Base-by-base conservation (phyloP, 1,284 basidiomycete species). In the Sphaerobolus stellatus region DNA sequence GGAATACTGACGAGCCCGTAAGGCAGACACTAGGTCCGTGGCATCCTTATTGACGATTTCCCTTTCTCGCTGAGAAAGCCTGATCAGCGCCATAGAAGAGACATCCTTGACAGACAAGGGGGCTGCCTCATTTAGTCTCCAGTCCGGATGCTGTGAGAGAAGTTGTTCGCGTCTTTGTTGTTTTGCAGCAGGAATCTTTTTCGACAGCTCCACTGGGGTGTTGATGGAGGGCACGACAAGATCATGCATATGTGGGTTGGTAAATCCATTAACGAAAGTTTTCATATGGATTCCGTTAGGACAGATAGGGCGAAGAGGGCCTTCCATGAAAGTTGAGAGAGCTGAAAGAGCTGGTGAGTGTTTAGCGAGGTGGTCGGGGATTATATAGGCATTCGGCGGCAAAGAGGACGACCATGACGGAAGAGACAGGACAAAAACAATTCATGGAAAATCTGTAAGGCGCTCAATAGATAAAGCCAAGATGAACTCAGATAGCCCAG, bases 11-110 rank as follows among this genome's bases (percentile, higher is more conserved):
- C 70, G 62, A 28, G 57, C 56, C 28, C 63, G 65, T 34, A 72
- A 43, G 40, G 58, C 56, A 38, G 63, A 58, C 22, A 68, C 64
- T 30, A 74, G 63, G 22, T 64, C 64, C 6, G 71, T 71, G 7
- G 70, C 72, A 58, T 74, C 72, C 31, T 61, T 59, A 31, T 57
- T 54, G 11, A 74, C 69, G 50, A 74, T 72, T 55, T 68, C 69
- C 38, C 49, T 56, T 58, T 72, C 71, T 29, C 65, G 62, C 18
- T 57, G 50, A 13, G 67, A 66, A 50, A 74, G 67, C 50, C 68
- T 61, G 25, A 64, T 62, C 16, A 58, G 59, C 20, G 66, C 62
- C 30, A 71, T 49, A 2, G 56, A 38, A 43, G 72, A 68, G 30
- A 74, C 70, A 57, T 74, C 68, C 51, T 58, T 61, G 27, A 58